phyloP scores from a whole-genome alignment of 2,329 filamentous ascomycete species.

The Herpotrichia juniperi region DNA sequence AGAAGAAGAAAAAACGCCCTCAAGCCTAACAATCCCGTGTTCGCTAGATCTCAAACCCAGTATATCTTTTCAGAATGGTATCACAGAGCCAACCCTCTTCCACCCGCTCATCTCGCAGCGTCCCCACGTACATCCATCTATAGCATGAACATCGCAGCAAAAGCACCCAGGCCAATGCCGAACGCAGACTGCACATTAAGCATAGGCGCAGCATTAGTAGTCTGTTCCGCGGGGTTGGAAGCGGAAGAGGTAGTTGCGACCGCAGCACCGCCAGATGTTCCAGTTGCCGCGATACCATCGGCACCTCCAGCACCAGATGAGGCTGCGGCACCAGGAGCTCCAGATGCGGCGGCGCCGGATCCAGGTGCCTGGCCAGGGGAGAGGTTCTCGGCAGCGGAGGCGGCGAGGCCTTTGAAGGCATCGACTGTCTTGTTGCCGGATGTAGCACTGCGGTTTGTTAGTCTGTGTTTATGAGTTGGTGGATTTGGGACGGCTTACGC shows the following conservation, averaged over 20 bases:
- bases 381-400: constrained; percentile 47
- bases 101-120: not conserved
- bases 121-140: constrained; percentile 16
- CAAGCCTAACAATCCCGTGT: constrained; percentile 8
- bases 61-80: constrained; percentile 13
- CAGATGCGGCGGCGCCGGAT: constrained; percentile 10
- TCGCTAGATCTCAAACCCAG: constrained; percentile 1
- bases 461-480: constrained; percentile 1
- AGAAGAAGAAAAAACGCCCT: constrained; percentile 11
- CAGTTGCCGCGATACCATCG: constrained; percentile 4
- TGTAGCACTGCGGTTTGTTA: constrained; percentile 33
- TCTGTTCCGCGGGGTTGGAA: constrained; percentile 28
- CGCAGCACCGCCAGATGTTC: constrained; percentile 6
- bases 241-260: constrained; percentile 7
- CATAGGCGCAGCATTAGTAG: constrained; percentile 31
- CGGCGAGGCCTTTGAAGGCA: constrained; percentile 45
- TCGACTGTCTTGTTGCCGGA: constrained; percentile 44
- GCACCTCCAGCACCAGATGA: constrained; percentile 8
- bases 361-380: constrained; percentile 43
- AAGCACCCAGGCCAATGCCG: constrained; percentile 29
- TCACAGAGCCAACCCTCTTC: constrained; percentile 5
- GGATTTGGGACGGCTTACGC: constrained; percentile 58
- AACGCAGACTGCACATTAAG: constrained; percentile 28
- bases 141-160: constrained; percentile 33
- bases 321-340: constrained; percentile 16